Conservation (phyloP, 257 asterid species). For the Ligustrum vulgare region DNA sequence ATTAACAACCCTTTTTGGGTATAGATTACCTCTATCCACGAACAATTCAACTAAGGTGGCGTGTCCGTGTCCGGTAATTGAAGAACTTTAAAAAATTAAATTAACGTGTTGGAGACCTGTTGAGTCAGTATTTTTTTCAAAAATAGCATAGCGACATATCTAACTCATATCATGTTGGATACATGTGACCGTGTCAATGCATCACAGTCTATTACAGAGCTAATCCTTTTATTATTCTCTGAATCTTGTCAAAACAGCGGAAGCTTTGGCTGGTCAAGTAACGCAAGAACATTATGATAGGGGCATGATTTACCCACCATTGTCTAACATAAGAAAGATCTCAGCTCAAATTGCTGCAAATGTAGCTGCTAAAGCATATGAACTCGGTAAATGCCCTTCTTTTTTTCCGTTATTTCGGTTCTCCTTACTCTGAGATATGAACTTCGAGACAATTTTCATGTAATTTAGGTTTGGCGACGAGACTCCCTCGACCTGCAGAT, state of each 20-base stretch:
- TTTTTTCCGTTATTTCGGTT: not conserved
- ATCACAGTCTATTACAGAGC: not conserved
- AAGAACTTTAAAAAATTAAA: no score
- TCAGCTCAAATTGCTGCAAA: constrained; percentile 88
- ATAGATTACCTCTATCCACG: no score
- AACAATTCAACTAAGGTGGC: no score
- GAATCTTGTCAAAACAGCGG: constrained; percentile 56
- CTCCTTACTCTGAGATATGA: not conserved
- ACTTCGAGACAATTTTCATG: not conserved
- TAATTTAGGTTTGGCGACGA: constrained; percentile 67
- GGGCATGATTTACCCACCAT: constrained; percentile 92
- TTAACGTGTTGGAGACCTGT: no score
- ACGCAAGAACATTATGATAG: constrained; percentile 76
- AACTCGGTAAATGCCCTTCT: constrained; percentile 55
- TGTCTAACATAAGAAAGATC: constrained; percentile 72
- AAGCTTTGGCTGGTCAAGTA: constrained; percentile 89
- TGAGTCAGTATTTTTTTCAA: no score
- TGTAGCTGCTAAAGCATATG: constrained; percentile 96
- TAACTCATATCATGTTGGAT: no score
- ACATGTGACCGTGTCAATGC: no score
- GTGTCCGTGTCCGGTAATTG: no score
- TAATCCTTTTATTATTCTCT: not conserved
- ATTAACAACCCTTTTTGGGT: no score
- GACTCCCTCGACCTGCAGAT: constrained; percentile 80
- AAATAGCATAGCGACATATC: no score